Evolutionary conservation across 1,284 basidiomycete species (phyloP).

Genomic region (Naganishia liquefaciens): DNA sequence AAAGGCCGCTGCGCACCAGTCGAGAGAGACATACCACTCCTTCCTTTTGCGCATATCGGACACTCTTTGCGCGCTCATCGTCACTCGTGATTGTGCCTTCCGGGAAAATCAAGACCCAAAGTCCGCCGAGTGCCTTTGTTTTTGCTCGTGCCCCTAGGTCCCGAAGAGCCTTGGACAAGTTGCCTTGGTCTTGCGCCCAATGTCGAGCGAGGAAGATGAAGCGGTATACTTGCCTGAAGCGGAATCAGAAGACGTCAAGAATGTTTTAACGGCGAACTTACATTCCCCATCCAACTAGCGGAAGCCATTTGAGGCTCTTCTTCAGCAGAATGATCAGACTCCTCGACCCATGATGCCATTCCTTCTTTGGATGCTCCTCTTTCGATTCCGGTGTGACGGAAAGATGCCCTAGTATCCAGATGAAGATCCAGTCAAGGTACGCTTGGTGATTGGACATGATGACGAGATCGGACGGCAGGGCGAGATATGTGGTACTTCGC

Average conservation of each 20-base stretch:
- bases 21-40: conserved; percentile 53
- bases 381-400: conserved; percentile 60
- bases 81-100: conserved; percentile 81
- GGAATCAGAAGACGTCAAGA: neutral
- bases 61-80: conserved; percentile 63
- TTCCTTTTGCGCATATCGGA: conserved; percentile 61
- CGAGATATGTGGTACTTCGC: conserved; percentile 54
- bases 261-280: conserved; percentile 16
- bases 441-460: conserved; percentile 84
- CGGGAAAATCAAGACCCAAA: conserved; percentile 84
- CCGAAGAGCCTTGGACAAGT: conserved; percentile 56
- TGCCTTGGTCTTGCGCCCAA: conserved; percentile 75
- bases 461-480: conserved; percentile 73
- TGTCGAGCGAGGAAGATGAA: conserved; percentile 87
- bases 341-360: conserved; percentile 33
- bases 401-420: conserved; percentile 83
- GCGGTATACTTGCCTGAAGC: conserved; percentile 77
- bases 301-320: conserved; percentile 81
- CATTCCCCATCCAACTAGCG: conserved; percentile 81
- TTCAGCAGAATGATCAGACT: conserved; percentile 87
- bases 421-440: conserved; percentile 83
- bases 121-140: conserved; percentile 53
- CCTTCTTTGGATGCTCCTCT: neutral
- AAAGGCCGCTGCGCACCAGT: no score
- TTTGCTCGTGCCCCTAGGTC: conserved; percentile 34